Evolutionary conservation across 1,139 yeast species (phyloP), one percentile per base, ranked within the genome.

Genomic region (Geotrichum candidum): DNA sequence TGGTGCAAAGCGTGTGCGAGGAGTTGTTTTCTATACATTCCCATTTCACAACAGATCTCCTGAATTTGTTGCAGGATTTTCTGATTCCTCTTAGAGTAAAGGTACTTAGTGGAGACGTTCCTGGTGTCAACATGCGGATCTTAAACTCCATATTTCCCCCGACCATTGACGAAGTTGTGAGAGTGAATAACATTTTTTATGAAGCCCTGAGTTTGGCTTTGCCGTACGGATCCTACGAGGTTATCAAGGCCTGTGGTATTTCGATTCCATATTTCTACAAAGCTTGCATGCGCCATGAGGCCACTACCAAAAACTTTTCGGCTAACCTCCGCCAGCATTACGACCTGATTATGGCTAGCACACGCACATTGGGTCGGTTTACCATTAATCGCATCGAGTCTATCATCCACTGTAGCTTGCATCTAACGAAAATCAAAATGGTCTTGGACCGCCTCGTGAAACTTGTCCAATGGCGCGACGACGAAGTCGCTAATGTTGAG

Each of bases 251-350:
- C 0, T 82, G 94, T 70, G 94, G 90, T 1, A 80, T 83, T 65
- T 85, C 94, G 0, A 79, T 92, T 33, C 97, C 97, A 0, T 90
- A 90, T 73, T 91, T 91, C 72, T 92, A 90, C 76, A 90, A 90
- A 70, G 96, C 97, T 0, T 90, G 89, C 68, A 89, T 91, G 78
- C 80, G 97, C 64, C 97, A 92, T 73, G 96, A 91, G 73, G 97
- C 97, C 9, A 96, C 96, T 25, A 83, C 88, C 1, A 86, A 84
- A 67, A 82, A 84, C 65, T 84, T 82, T 62, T 78, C 71, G 1
- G 64, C 68, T 18, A 67, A 80, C 15, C 78, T 85, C 63, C 78
- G 76, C 3, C 66, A 66, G 13, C 80, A 57, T 45, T 35, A 53
- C 31, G 52, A 57, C 31, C 35, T 55, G 10, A n/a, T 56, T n/a